Base-by-base conservation (phyloP, 2,329 filamentous ascomycete genomes). In the Exophiala xenobiotica region DNA sequence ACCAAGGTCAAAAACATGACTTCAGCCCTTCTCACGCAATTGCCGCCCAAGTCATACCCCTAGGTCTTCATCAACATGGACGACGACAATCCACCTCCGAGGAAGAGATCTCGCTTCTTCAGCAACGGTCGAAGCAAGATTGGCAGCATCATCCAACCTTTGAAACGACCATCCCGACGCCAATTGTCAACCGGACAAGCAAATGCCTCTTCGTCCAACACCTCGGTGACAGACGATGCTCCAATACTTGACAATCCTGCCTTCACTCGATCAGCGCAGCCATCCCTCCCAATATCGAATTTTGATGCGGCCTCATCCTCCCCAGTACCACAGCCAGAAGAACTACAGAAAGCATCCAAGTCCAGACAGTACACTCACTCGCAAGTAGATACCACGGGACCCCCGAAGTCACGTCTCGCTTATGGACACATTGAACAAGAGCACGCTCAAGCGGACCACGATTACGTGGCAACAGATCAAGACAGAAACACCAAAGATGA, bases 31-130 rank as follows among this genome's bases (percentile, higher is more conserved):
- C 31, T 44, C 23, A 12, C 26, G 20, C 6, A n/a, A 4, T 23
- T 6, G 19, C 23, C 26, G 19, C 33, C 20, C 11, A 19, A 22
- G 3, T 24, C 11, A 23, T 46, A 6, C 22, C 24, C 24, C 16
- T 38, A 14, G 22, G 31, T 20, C n/a, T 38, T n/a, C 7, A 7
- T 43, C 54, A 54, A 39, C 4, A 60, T 59, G 56, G 47, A 43
- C 24, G 57, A 60, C 44, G 57, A 60, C 44, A 31, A 41, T n/a
- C 53, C 49, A 3, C 56, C 53, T 35, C 57, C 57, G 12, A 46
- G 49, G 19, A 60, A 58, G 49, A 53, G 49, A 20, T 57, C 58
- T 20, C 57, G 57, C 43, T 55, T 61, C 45, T 53, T 61, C 46
- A 23, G 33, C 31, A 53, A 57, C 31, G 59, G 57, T n/a, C 57